Base-by-base conservation (phyloP, 352 stramenopile species). In the Blastocystis sp. region DNA sequence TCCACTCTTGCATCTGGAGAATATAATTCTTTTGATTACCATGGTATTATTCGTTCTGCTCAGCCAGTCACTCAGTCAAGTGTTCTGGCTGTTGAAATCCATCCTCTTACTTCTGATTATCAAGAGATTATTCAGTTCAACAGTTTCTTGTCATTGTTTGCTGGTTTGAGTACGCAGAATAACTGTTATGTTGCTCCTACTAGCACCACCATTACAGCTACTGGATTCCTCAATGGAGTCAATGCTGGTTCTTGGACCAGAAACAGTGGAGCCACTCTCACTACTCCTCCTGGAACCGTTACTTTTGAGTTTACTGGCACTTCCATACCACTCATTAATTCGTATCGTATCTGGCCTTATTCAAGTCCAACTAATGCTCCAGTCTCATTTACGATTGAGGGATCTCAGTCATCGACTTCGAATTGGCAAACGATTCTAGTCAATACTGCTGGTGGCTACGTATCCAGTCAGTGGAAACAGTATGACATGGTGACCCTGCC, bases 31-130 rank as follows among this genome's bases (percentile, higher is more conserved):
- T 11, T 9, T n/a, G 63, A 9, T 11, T 74, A 74, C 32, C 63
- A 51, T 46, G 63, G 63, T 12, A 32, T 74, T 24, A 51, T 74
- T 27, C 63, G 63, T 49, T 0, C 63, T 42, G 27, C 65, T 0
- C 0, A 51, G 0, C 27, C 0, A 14, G 27, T 46, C 1, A 29
- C 27, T 1, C 6, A 2, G 7, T 16, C 9, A 5, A 59, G 0
- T 29, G 43, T 78, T 9, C 66, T 78, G 66, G 66, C 66, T 0
- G 66, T 78, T n/a, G 66, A 78, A 51, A 24, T 78, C 9, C 66
- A 78, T 51, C 57, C 57, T 51, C 11, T 32, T 43, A 51, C 21
- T 21, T 6, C 63, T 7, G 32, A 21, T n/a, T 46, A 32, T 69
- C 29, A 69, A 42, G 27, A 37, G 14, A 46, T 21, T n/a, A 37